Evolutionary conservation across 768 basidiomycete species (phyloP).

Genomic region (Tylopilus sp.): DNA sequence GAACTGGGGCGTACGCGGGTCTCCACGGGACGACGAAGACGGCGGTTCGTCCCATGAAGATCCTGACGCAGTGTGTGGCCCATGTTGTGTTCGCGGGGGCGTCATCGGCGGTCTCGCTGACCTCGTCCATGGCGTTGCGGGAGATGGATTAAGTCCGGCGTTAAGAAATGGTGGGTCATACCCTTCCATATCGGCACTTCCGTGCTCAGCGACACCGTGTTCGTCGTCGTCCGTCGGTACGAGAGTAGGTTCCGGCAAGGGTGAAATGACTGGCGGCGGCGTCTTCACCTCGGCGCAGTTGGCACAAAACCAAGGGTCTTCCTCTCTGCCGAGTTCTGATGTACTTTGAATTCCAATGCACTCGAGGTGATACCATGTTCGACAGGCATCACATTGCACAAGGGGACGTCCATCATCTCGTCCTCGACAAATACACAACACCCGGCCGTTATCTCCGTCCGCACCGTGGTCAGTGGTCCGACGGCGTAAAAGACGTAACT

Average conservation of each 20-base stretch:
- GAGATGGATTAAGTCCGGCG: constrained; percentile 50
- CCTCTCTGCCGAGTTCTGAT: constrained; percentile 66
- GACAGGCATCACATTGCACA: constrained; percentile 80
- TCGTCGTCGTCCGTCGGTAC: constrained; percentile 58
- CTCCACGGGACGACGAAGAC: constrained; percentile 44
- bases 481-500: constrained; percentile 44
- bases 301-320: constrained; percentile 78
- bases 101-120: constrained; percentile 42
- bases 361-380: constrained; percentile 77
- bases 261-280: constrained; percentile 34
- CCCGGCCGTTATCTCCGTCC: constrained; percentile 46
- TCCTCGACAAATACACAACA: constrained; percentile 64
- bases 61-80: constrained; percentile 32
- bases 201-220: neutral
- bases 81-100: constrained; percentile 36
- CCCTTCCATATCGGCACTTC: constrained; percentile 30
- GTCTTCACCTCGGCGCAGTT: constrained; percentile 46
- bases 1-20: constrained; percentile 54
- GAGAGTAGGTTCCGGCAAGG: constrained; percentile 58
- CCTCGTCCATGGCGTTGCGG: constrained; percentile 46
- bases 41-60: constrained; percentile 44
- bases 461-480: constrained; percentile 34
- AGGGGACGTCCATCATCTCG: constrained; percentile 69
- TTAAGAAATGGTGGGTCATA: constrained; percentile 62
- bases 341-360: constrained; percentile 72